phyloP scores from a whole-genome alignment of 345 rosid species.

The Passiflora organensis region DNA sequence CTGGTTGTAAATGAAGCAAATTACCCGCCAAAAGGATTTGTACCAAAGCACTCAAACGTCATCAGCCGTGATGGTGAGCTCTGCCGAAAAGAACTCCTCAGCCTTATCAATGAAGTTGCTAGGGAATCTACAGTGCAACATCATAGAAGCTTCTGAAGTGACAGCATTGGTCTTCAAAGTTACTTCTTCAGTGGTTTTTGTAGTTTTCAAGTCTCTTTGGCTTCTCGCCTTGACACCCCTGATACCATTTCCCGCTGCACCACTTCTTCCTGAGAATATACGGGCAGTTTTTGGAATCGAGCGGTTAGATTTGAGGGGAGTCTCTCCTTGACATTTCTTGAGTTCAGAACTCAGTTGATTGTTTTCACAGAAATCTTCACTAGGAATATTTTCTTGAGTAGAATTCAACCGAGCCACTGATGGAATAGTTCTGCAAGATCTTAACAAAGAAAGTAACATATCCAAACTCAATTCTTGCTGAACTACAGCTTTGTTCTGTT shows the following conservation, averaged over 20 bases:
- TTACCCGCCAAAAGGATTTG: not conserved
- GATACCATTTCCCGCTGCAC: conserved; percentile 28
- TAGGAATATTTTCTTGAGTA: conserved; percentile 22
- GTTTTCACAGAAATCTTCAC: conserved; percentile 32
- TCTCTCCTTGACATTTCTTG: conserved; percentile 37
- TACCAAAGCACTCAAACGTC: conserved; percentile 4
- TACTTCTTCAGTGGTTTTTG: conserved; percentile 46
- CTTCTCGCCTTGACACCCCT: conserved; percentile 46
- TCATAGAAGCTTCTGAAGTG: conserved; percentile 32
- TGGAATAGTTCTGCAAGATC: conserved; percentile 48
- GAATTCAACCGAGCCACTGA: conserved; percentile 23
- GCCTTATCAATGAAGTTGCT: conserved; percentile 50
- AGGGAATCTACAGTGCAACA: conserved; percentile 56
- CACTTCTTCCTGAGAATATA: conserved; percentile 26
- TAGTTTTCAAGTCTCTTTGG: conserved; percentile 40
- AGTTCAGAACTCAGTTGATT: conserved; percentile 38
- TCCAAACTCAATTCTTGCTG: conserved; percentile 67
- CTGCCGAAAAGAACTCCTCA: conserved; percentile 56
- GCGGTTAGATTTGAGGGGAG: conserved; percentile 31
- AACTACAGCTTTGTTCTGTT: conserved; percentile 61
- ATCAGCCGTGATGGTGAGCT: conserved; percentile 1
- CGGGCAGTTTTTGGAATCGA: conserved; percentile 28
- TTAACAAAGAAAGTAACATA: conserved; percentile 60
- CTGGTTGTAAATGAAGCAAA: not conserved
- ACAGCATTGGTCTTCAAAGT: conserved; percentile 24